phyloP scores from a whole-genome alignment of 495 filamentous ascomycete genomes.

The Lepraria neglecta region DNA sequence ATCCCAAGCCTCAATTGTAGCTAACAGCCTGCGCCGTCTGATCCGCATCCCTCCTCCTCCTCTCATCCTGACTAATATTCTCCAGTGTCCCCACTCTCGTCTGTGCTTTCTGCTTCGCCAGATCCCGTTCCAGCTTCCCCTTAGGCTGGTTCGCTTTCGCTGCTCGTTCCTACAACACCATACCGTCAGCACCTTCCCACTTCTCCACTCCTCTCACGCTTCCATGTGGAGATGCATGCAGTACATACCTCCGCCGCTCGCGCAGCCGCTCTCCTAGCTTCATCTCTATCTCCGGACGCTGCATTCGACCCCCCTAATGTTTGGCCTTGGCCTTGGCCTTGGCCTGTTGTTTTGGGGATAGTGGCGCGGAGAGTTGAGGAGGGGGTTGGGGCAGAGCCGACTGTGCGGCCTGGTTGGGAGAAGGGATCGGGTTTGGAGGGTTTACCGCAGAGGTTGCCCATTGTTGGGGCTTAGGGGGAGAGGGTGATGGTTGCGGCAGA shows the following conservation, averaged over 20 bases:
- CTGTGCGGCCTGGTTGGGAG: slow-evolving; percentile 56
- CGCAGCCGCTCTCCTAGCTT: slow-evolving; percentile 24
- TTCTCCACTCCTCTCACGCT: not conserved
- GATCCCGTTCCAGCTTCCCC: slow-evolving; percentile 55
- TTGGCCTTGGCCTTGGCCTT: slow-evolving; percentile 21
- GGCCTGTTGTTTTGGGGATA: slow-evolving; percentile 18
- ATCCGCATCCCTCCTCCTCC: slow-evolving; percentile 53
- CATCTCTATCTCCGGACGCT: slow-evolving; percentile 6
- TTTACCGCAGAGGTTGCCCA: slow-evolving; percentile 73
- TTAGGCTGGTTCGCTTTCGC: slow-evolving; percentile 40
- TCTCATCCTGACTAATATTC: slow-evolving; percentile 46
- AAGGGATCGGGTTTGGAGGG: slow-evolving; percentile 39
- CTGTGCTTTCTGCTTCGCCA: slow-evolving; percentile 61
- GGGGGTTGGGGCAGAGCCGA: slow-evolving; percentile 45
- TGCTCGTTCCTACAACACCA: slow-evolving; percentile 23
- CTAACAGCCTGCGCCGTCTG: slow-evolving; percentile 41
- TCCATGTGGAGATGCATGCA: not conserved
- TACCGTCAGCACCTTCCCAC: no score
- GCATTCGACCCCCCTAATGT: slow-evolving; percentile 13
- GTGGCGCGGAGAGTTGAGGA: slow-evolving; percentile 20
- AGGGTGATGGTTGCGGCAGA: no score
- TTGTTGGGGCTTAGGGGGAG: slow-evolving; percentile 30
- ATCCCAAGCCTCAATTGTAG: slow-evolving; percentile 41
- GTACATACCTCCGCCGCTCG: slow-evolving; percentile 21
- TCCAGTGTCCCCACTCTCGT: slow-evolving; percentile 53